Evolutionary conservation across 371 early-diverging fungal species (phyloP).

Genomic region (Nematocida sp.): DNA sequence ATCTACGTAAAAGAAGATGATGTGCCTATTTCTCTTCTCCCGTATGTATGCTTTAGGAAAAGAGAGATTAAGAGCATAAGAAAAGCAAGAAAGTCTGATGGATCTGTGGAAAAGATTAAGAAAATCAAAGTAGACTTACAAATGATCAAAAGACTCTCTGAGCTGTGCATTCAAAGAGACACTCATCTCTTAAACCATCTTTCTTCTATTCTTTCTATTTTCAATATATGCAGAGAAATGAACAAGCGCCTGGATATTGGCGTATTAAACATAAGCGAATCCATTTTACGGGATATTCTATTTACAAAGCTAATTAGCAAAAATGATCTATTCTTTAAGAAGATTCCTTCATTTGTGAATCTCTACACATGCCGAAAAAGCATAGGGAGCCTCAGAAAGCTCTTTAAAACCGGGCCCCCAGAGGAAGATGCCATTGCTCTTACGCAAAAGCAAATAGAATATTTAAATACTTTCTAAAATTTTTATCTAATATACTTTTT

Average conservation of each 20-base stretch:
- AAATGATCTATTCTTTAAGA: constrained; percentile 50
- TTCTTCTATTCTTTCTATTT: constrained; percentile 38
- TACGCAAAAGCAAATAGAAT: constrained; percentile 41
- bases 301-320: constrained; percentile 53
- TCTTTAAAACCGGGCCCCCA: constrained; percentile 43
- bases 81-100: constrained; percentile 48
- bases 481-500: no score
- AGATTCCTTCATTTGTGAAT: constrained; percentile 50
- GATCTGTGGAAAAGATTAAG: constrained; percentile 52
- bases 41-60: constrained; percentile 50
- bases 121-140: constrained; percentile 54
- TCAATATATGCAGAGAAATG: constrained; percentile 52
- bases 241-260: constrained; percentile 53
- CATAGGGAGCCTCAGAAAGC: constrained; percentile 53
- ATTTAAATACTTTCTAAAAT: constrained; percentile 32
- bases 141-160: constrained; percentile 45
- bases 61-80: constrained; percentile 40
- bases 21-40: constrained; percentile 4
- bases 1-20: constrained; percentile 24
- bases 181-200: constrained; percentile 38
- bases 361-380: constrained; percentile 52
- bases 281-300: constrained; percentile 47
- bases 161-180: constrained; percentile 47
- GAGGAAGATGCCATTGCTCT: constrained; percentile 15
- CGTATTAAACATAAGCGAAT: constrained; percentile 51